Evolutionary conservation across 2,329 filamentous ascomycete genomes (phyloP).

Genomic region (Fusarium begoniae): DNA sequence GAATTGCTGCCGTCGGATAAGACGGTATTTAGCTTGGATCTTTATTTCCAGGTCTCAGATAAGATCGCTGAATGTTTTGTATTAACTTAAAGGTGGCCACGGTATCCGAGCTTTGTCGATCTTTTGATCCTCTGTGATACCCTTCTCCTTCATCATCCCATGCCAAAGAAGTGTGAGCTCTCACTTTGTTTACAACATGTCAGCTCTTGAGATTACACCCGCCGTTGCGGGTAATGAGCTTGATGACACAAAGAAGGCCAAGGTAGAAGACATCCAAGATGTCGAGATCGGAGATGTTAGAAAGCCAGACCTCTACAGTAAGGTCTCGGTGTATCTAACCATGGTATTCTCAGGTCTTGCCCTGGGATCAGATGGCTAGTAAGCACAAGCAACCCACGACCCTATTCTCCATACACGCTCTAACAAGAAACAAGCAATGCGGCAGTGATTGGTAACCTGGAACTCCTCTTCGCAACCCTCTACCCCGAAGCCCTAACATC

Average conservation of each 20-base stretch:
- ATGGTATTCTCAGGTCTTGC: conserved; percentile 2
- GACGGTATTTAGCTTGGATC: not conserved
- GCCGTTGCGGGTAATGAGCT: not conserved
- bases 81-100: not conserved
- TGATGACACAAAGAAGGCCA: not conserved
- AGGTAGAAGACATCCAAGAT: not conserved
- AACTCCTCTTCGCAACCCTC: not conserved
- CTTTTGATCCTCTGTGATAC: not conserved
- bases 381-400: not conserved
- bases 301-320: not conserved
- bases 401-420: fast-evolving
- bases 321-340: not conserved
- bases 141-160: too few species aligned
- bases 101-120: not conserved
- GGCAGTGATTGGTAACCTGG: not conserved
- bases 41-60: not conserved
- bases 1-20: not conserved
- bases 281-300: not conserved
- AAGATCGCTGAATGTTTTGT: not conserved
- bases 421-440: not conserved
- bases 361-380: conserved; percentile 11
- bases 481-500: conserved; percentile 4
- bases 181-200: not conserved
- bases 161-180: not conserved
- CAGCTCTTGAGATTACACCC: not conserved